These are phyloP conservation scores for Clavispora vitiphila DNA, from an alignment of 805 yeast species.

Conservation along the genomic window DNA sequence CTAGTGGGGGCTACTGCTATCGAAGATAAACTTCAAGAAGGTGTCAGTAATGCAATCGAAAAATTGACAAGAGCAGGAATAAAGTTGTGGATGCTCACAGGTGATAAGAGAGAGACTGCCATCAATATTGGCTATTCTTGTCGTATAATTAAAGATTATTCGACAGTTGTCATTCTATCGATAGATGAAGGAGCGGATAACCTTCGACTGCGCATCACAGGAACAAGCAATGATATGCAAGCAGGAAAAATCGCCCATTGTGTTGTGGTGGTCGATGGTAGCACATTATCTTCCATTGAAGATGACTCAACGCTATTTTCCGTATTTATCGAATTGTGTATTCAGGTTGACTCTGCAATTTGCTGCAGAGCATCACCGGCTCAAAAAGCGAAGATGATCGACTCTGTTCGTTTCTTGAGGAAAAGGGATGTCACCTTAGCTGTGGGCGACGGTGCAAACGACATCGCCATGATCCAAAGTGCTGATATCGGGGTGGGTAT, in stretches of 20 bases:
- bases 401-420: slow-evolving; percentile 67
- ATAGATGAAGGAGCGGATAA: slow-evolving; percentile 45
- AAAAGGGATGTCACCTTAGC: slow-evolving; percentile 80
- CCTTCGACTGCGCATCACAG: slow-evolving; percentile 62
- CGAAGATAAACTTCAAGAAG: slow-evolving; percentile 93
- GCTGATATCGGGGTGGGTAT: slow-evolving; percentile 98
- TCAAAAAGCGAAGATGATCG: slow-evolving; percentile 89
- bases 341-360: slow-evolving; percentile 83
- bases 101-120: slow-evolving; percentile 97
- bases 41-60: slow-evolving; percentile 94
- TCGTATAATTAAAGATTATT: slow-evolving; percentile 85
- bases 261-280: slow-evolving; percentile 94
- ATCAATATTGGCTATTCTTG: slow-evolving; percentile 96
- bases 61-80: slow-evolving; percentile 90
- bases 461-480: slow-evolving; percentile 97
- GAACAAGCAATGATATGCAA: slow-evolving; percentile 68
- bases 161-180: slow-evolving; percentile 74
- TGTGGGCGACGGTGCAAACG: slow-evolving; percentile 98
- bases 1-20: slow-evolving; percentile 93
- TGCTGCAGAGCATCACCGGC: slow-evolving; percentile 97
- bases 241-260: slow-evolving; percentile 83
- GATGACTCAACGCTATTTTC: slow-evolving; percentile 66
- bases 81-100: slow-evolving; percentile 97
- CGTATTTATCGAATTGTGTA: slow-evolving; percentile 77
- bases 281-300: slow-evolving; percentile 70